Conservation (phyloP, 2,329 filamentous ascomycete species). For the Exserohilum turcica region DNA sequence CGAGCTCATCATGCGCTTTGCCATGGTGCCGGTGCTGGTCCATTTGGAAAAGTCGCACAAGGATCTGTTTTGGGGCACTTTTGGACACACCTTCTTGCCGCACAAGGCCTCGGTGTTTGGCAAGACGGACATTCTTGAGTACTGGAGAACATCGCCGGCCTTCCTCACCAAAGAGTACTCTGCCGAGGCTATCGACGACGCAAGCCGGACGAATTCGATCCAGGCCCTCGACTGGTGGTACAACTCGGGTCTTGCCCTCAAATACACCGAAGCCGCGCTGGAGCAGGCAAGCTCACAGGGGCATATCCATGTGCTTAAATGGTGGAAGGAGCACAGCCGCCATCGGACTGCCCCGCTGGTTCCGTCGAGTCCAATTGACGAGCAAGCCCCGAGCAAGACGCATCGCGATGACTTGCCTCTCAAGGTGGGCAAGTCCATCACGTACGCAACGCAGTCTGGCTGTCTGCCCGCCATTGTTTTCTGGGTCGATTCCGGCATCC, state of each 20-base stretch:
- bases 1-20: slow-evolving; percentile 90
- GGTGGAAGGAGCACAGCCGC: slow-evolving; percentile 80
- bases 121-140: slow-evolving; percentile 81
- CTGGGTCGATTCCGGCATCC: slow-evolving; percentile 84
- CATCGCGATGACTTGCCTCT: slow-evolving; percentile 56
- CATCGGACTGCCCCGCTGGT: slow-evolving; percentile 42
- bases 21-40: slow-evolving; percentile 75
- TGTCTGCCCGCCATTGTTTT: slow-evolving; percentile 78
- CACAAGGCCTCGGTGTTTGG: slow-evolving; percentile 91
- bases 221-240: slow-evolving; percentile 93
- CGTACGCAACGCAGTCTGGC: slow-evolving; percentile 82
- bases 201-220: slow-evolving; percentile 82
- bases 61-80: slow-evolving; percentile 84
- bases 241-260: slow-evolving; percentile 75
- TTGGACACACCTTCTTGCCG: slow-evolving; percentile 78
- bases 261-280: slow-evolving; percentile 84
- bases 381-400: slow-evolving; percentile 19
- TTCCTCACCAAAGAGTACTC: slow-evolving; percentile 88
- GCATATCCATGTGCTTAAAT: slow-evolving; percentile 83
- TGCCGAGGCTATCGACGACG: slow-evolving; percentile 81
- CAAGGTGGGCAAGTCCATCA: slow-evolving; percentile 82
- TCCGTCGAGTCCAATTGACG: slow-evolving; percentile 18
- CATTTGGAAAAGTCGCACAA: slow-evolving; percentile 70
- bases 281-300: slow-evolving; percentile 87
- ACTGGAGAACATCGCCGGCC: slow-evolving; percentile 83